A percentile compares a stretch with the other conserved stretches of the same genome.
Evolutionary conservation across 768 basidiomycete species (phyloP).

Genomic region (Auriscalpium microsporum): DNA sequence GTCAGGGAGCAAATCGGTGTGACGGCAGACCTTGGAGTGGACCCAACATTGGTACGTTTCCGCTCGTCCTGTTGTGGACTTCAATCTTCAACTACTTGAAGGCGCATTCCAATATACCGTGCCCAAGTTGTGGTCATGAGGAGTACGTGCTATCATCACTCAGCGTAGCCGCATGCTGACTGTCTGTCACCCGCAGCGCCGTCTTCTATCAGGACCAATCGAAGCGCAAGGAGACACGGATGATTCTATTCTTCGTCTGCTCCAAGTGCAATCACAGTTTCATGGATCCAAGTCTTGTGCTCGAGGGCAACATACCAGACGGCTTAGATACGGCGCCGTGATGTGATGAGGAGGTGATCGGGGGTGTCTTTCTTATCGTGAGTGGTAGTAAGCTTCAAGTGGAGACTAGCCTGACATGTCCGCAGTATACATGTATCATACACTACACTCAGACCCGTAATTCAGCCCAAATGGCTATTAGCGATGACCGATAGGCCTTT

Average conservation of each 20-base stretch:
- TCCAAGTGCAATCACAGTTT: conserved; percentile 73
- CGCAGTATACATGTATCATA: no score
- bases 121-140: conserved; percentile 73
- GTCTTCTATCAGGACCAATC: conserved; percentile 97
- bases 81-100: conserved; percentile 21
- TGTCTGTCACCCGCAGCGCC: conserved; percentile 42
- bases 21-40: conserved; percentile 77
- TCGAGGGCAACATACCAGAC: conserved; percentile 33
- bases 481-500: no score
- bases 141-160: conserved; percentile 45
- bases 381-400: no score
- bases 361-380: no score
- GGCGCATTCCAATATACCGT: conserved; percentile 79
- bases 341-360: not conserved
- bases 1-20: conserved; percentile 88
- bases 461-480: no score
- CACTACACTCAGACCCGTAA: no score
- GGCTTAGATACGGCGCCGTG: not conserved
- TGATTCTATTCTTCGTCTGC: conserved; percentile 91
- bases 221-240: conserved; percentile 89
- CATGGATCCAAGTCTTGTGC: conserved; percentile 54
- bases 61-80: not conserved
- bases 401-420: no score
- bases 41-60: conserved; percentile 72
- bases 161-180: not conserved